Evolutionary conservation across 1,139 yeast genomes (phyloP).

Genomic region (Hanseniaspora uvarum): DNA sequence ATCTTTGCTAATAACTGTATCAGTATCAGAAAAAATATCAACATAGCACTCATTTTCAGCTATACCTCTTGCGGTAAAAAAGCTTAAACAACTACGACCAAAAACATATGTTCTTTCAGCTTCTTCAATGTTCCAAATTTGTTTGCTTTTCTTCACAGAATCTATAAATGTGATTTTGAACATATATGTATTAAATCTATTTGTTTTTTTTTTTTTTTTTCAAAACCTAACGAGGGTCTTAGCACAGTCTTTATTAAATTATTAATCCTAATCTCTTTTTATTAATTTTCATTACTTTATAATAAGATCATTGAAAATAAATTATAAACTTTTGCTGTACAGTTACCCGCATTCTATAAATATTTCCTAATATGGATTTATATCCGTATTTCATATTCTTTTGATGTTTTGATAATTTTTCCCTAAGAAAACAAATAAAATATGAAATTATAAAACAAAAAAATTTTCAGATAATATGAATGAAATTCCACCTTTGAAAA

Average conservation of each 20-base stretch:
- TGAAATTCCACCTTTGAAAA: background rate
- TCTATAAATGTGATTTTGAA: background rate
- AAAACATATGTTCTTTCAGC: background rate
- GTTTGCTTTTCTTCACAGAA: background rate
- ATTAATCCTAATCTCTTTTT: too few species aligned
- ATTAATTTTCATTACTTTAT: too few species aligned
- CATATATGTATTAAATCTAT: background rate
- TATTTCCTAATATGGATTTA: background rate
- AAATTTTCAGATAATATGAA: background rate
- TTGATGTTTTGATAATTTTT: background rate
- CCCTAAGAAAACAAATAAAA: background rate
- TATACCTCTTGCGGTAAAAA: background rate
- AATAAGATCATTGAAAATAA: too few species aligned
- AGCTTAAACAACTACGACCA: background rate
- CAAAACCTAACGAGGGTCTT: too few species aligned
- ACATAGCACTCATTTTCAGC: background rate
- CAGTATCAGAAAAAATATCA: background rate
- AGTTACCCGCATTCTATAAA: background rate
- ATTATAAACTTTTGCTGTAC: too few species aligned
- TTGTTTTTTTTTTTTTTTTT: too few species aligned
- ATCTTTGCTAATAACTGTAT: constrained; percentile 1
- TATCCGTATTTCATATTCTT: background rate
- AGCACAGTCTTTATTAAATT: too few species aligned
- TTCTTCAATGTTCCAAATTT: constrained; percentile 3
- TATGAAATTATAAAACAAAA: background rate